These are phyloP conservation scores for Lenwebbia sp. DNA, from an alignment of 345 rosid genomes.

Conservation along the genomic window DNA sequence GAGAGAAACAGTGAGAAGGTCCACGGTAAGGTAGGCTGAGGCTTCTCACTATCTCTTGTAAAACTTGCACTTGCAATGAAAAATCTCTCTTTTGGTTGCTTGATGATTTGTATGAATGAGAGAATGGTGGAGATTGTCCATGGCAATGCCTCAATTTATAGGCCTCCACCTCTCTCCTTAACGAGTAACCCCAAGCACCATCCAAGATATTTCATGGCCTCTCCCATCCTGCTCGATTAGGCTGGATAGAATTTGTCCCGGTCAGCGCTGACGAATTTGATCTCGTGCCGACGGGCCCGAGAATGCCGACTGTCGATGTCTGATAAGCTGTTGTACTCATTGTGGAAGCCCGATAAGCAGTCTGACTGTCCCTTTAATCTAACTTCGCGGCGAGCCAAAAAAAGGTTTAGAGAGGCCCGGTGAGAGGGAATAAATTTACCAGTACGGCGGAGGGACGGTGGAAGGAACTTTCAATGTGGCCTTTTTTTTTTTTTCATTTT, in stretches of 20 bases:
- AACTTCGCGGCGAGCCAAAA: accelerated
- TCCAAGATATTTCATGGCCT: background rate
- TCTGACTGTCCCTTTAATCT: background rate
- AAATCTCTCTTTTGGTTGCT: background rate
- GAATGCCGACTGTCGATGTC: no score
- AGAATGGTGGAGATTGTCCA: background rate
- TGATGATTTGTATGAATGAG: background rate
- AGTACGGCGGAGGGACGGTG: background rate
- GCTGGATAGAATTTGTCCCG: background rate
- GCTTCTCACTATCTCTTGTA: background rate
- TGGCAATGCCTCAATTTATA: background rate
- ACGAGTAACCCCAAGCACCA: background rate
- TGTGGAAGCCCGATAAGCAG: background rate
- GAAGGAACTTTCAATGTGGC: background rate
- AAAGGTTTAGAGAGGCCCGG: accelerated
- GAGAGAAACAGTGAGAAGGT: background rate
- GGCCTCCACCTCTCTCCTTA: background rate
- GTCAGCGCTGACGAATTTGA: background rate
- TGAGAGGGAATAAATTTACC: background rate
- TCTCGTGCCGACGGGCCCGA: background rate
- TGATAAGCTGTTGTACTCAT: background rate
- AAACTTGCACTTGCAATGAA: no score
- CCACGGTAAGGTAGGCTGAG: background rate
- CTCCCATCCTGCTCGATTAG: background rate
- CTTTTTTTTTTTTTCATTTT: background rate